These are phyloP conservation scores for Ophiocordyceps polyrhachis-furcata DNA, from an alignment of 2,329 filamentous ascomycete genomes.

Conservation along the genomic window DNA sequence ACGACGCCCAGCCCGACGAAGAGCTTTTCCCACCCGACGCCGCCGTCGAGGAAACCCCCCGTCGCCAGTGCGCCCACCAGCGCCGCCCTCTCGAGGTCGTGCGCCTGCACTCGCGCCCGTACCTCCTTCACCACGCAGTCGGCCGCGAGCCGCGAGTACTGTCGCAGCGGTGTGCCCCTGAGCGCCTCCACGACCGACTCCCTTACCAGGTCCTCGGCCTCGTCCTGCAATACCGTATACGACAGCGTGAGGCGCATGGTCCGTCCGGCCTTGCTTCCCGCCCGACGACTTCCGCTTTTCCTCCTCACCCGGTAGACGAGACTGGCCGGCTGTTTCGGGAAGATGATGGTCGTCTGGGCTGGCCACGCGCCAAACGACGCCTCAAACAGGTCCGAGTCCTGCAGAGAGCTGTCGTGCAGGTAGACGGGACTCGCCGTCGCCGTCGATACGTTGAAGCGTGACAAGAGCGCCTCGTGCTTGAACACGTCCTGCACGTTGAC, in stretches of 20 bases:
- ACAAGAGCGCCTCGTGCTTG: slow-evolving; percentile 65
- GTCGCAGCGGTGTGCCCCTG: slow-evolving; percentile 19
- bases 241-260: slow-evolving; percentile 50
- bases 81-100: slow-evolving; percentile 36
- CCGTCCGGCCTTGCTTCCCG: slow-evolving; percentile 13
- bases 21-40: slow-evolving; percentile 26
- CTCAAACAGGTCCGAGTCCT: slow-evolving; percentile 50
- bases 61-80: slow-evolving; percentile 34
- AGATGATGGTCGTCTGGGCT: slow-evolving; percentile 41
- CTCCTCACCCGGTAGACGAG: slow-evolving; percentile 61
- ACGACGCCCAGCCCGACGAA: slow-evolving; percentile 30
- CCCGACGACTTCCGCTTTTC: slow-evolving; percentile 21
- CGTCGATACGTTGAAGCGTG: slow-evolving; percentile 78
- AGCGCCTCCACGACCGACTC: slow-evolving; percentile 22
- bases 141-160: slow-evolving; percentile 28
- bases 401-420: slow-evolving; percentile 50
- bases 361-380: slow-evolving; percentile 40
- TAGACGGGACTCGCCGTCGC: slow-evolving; percentile 57
- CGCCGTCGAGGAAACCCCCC: slow-evolving; percentile 20
- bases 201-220: slow-evolving; percentile 38
- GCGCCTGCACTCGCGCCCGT: slow-evolving; percentile 22
- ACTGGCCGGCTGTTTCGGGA: slow-evolving; percentile 64
- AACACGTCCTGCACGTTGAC: slow-evolving; percentile 97
- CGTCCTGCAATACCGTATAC: slow-evolving; percentile 61
- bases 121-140: slow-evolving; percentile 25